phyloP scores from a whole-genome alignment of 495 filamentous ascomycete species.

The Penicillium egyptiacum region DNA sequence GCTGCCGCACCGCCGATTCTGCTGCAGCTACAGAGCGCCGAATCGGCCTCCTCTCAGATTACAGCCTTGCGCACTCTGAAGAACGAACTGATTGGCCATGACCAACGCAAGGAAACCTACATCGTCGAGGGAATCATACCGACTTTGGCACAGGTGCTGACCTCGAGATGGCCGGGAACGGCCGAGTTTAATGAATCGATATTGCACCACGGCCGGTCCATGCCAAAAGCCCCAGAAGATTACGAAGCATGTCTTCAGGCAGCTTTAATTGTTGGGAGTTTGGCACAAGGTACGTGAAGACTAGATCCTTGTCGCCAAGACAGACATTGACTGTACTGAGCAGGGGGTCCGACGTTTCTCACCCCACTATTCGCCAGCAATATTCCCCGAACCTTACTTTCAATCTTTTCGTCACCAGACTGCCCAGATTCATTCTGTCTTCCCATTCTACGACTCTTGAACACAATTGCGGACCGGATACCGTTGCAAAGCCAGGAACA shows the following conservation, averaged over 20 bases:
- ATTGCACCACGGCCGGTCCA: slow-evolving; percentile 19
- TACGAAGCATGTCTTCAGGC: slow-evolving; percentile 73
- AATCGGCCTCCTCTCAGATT: slow-evolving; percentile 60
- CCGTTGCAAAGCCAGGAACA: slow-evolving; percentile 49
- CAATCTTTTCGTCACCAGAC: slow-evolving; percentile 62
- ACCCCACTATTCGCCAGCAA: slow-evolving; percentile 65
- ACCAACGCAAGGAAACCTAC: slow-evolving; percentile 78
- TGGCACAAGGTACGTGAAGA: slow-evolving; percentile 70
- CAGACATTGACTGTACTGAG: slow-evolving; percentile 17
- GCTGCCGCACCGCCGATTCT: slow-evolving; percentile 55
- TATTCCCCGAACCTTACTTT: slow-evolving; percentile 65
- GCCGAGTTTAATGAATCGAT: slow-evolving; percentile 37
- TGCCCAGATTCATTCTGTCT: slow-evolving; percentile 65
- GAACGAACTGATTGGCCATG: slow-evolving; percentile 86
- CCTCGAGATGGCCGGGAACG: slow-evolving; percentile 32
- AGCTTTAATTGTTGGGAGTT: slow-evolving; percentile 74
- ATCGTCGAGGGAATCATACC: slow-evolving; percentile 68
- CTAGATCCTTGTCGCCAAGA: not conserved
- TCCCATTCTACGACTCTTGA: slow-evolving; percentile 72
- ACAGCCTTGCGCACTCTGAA: slow-evolving; percentile 70
- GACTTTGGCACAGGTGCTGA: slow-evolving; percentile 62
- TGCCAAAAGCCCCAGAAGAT: slow-evolving; percentile 43
- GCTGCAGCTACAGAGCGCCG: slow-evolving; percentile 60
- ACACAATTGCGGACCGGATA: slow-evolving; percentile 67
- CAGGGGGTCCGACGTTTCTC: slow-evolving; percentile 81